A percentile compares a stretch with the other conserved stretches of the same genome.
These are phyloP conservation scores for Xanthoconium stramineum DNA, from an alignment of 768 basidiomycete genomes.

Conservation along the genomic window DNA sequence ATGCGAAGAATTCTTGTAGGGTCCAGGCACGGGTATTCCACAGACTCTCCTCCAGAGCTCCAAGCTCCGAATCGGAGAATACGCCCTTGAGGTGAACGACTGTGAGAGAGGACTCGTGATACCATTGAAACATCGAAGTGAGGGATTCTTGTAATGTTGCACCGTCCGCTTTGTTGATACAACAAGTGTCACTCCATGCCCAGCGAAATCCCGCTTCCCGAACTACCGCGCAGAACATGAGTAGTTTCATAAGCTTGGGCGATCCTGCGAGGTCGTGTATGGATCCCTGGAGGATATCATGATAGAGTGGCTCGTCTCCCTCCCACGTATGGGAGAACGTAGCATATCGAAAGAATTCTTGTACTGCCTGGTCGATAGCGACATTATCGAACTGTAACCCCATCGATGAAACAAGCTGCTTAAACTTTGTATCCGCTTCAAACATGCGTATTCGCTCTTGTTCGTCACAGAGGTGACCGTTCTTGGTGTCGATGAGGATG, in stretches of 20 bases:
- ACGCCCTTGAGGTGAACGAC: constrained; percentile 22
- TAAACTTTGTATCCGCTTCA: constrained; percentile 9
- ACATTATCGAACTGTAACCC: not conserved
- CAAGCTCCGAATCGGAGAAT: constrained; percentile 1
- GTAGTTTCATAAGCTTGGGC: constrained; percentile 10
- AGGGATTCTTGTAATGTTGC: constrained; percentile 21
- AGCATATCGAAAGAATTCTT: constrained; percentile 16
- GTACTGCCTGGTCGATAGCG: constrained; percentile 1
- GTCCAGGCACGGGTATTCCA: constrained; percentile 29
- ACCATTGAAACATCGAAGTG: constrained; percentile 29
- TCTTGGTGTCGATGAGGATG: constrained; percentile 12
- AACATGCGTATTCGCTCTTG: constrained; percentile 3
- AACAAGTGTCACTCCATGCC: too few relatives aligned
- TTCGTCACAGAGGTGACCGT: constrained; percentile 15
- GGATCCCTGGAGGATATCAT: constrained; percentile 9
- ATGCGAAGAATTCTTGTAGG: constrained; percentile 24
- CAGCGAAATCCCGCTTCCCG: not conserved
- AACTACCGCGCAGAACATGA: constrained; percentile 16
- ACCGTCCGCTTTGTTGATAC: not conserved
- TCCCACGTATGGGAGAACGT: constrained; percentile 27
- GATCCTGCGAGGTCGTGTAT: constrained; percentile 8
- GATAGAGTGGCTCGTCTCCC: constrained; percentile 14
- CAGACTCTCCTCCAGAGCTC: constrained; percentile 7
- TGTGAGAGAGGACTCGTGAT: constrained; percentile 23
- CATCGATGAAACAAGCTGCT: constrained; percentile 17